Base-by-base conservation (phyloP, 2,329 filamentous ascomycete genomes). In the Rhinocladiella mackenziei region DNA sequence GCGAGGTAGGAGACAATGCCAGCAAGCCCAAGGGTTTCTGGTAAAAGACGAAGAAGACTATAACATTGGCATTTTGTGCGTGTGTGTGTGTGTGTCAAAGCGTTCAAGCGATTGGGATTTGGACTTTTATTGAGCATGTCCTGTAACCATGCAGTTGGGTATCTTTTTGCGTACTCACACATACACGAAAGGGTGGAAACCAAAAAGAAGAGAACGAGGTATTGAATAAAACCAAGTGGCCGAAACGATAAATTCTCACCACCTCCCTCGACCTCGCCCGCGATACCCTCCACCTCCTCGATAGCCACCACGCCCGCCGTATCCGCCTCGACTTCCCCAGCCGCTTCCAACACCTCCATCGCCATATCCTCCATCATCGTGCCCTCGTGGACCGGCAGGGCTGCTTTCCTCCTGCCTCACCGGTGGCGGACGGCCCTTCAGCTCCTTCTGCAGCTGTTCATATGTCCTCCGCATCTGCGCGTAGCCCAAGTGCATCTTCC, bases 401-500 rank as follows among this genome's bases (percentile, higher is more conserved):
- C 51, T 44, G 11, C 64, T 58, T 31, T 66, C 62, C 7, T 68
- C 58, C 5, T 47, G 37, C 19, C 75, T 74, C 42, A 77, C 72
- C 13, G 78, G 80, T 29, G 80, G 77, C 35, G 75, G 73, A 19
- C 86, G 73, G 1, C 83, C 83, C 62, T 88, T 86, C 66, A 95
- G 75, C 62, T 96, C 89, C 66, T 89, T 89, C 39, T 84, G 84
- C 51, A 98, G 80, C n/a, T 78, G 72, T 43, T 95, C 89, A 60
- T 80, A 89, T 2, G 89, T 92, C 74, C 92, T 94, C 58, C 92
- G 81, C 92, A 98, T 98, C 69, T 95, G 87, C 11, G 92, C 92
- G 64, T 97, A 98, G 0, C 92, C 92, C 45, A 98, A 71, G 62
- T 98, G 92, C 92, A 98, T 98, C 74, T 98, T 98, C 15, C 92